A percentile compares a stretch with the other conserved stretches of the same genome.
Conservation (phyloP, 306 rosid genomes). For the Lablab purpureus region DNA sequence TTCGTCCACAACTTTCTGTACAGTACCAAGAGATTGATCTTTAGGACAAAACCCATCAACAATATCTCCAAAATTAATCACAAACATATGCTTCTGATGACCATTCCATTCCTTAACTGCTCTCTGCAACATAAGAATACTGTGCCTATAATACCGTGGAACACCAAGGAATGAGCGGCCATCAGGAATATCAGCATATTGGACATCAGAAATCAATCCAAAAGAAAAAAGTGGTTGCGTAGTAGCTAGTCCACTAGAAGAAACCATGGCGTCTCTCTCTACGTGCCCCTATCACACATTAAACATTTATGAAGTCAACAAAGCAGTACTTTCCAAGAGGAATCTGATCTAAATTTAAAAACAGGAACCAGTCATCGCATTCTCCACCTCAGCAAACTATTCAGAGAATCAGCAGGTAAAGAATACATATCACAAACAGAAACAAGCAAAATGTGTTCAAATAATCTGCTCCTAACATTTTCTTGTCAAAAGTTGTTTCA, state of each 20-base stretch:
- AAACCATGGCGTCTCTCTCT: constrained; percentile 60
- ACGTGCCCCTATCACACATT: constrained; percentile 50
- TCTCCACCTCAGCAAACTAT: constrained; percentile 23
- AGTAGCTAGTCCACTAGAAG: constrained; percentile 50
- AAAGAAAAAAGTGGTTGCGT: constrained; percentile 75
- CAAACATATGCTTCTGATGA: constrained; percentile 68
- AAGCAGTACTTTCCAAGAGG: constrained; percentile 30
- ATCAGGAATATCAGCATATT: constrained; percentile 91
- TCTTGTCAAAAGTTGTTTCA: neutral
- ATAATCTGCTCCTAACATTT: constrained; percentile 4
- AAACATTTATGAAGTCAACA: constrained; percentile 40
- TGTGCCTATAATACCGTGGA: constrained; percentile 87
- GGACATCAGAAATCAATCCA: constrained; percentile 92
- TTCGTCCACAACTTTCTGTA: constrained; percentile 66
- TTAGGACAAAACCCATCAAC: constrained; percentile 92
- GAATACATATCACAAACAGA: constrained; percentile 26
- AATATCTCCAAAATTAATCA: constrained; percentile 82
- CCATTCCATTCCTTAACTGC: constrained; percentile 84
- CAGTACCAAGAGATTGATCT: constrained; percentile 68
- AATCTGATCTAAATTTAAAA: constrained; percentile 30
- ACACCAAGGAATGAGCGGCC: constrained; percentile 84
- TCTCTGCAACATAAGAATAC: constrained; percentile 72
- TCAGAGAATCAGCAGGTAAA: constrained; percentile 8
- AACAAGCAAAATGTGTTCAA: constrained; percentile 5
- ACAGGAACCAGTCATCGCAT: constrained; percentile 27